phyloP scores from a whole-genome alignment of 2,329 filamentous ascomycete species.

The Fusarium sp. region DNA sequence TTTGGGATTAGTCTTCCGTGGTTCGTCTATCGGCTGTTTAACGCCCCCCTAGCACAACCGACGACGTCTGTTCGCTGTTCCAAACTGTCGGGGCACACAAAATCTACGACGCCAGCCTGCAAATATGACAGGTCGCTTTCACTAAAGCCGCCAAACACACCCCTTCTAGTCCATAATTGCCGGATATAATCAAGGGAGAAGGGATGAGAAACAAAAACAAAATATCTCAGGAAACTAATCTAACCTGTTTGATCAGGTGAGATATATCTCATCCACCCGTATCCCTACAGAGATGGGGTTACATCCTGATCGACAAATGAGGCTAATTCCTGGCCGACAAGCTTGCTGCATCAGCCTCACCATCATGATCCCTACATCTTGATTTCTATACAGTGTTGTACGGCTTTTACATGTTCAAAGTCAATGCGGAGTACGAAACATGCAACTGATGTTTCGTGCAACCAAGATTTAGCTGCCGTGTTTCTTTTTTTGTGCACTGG shows the following conservation, averaged over 20 bases:
- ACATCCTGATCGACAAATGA: slow-evolving; percentile 32
- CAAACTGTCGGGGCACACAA: slow-evolving; percentile 24
- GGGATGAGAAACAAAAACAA: slow-evolving; percentile 14
- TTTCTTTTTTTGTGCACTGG: slow-evolving; percentile 10
- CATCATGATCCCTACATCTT: neutral
- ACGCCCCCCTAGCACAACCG: slow-evolving; percentile 30
- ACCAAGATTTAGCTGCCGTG: slow-evolving; percentile 1
- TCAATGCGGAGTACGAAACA: neutral
- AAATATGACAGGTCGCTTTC: slow-evolving; percentile 39
- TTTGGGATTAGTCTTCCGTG: slow-evolving; percentile 29
- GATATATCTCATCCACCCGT: slow-evolving; percentile 14
- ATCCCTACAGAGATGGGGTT: slow-evolving; percentile 34
- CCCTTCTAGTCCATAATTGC: neutral
- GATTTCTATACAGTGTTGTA: neutral
- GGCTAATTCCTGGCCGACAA: slow-evolving; percentile 11
- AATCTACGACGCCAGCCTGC: slow-evolving; percentile 23
- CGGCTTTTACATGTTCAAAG: neutral
- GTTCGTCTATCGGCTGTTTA: slow-evolving; percentile 36
- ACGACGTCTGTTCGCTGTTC: slow-evolving; percentile 38
- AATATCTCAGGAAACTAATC: neutral
- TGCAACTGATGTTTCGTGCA: slow-evolving; percentile 7
- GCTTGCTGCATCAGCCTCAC: slow-evolving; percentile 14
- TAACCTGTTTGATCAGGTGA: slow-evolving; percentile 13
- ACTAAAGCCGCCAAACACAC: slow-evolving; percentile 17
- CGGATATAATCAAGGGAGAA: slow-evolving; percentile 20